These are phyloP conservation scores for Astrephomene gubernaculifera DNA, from an alignment of 139 green algal species.

Conservation along the genomic window DNA sequence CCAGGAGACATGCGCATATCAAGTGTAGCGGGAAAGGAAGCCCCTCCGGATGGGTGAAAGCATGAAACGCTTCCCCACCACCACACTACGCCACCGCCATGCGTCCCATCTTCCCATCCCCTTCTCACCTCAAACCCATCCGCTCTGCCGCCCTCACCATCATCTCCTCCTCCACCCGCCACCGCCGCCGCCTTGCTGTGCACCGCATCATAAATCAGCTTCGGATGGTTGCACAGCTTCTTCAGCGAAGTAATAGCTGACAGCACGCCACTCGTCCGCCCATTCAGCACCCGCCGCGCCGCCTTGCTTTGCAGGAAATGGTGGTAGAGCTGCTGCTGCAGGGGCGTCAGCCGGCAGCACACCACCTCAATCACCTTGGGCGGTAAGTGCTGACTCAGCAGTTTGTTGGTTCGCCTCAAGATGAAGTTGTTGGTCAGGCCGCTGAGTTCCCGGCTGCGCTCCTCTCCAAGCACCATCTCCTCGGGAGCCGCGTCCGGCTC, in stretches of 20 bases:
- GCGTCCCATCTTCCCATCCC: no score
- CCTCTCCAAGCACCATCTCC: slow-evolving; percentile 62
- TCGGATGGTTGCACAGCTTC: slow-evolving; percentile 99
- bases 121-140: slow-evolving; percentile 66
- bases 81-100: no score
- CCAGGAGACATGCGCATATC: no score
- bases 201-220: slow-evolving; percentile 87
- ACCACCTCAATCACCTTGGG: slow-evolving; percentile 98
- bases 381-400: slow-evolving; percentile 95
- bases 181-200: slow-evolving; percentile 36
- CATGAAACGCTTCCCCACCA: no score
- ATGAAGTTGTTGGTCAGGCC: slow-evolving; percentile 98
- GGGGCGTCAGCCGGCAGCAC: slow-evolving; percentile 90
- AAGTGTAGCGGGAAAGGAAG: no score
- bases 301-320: slow-evolving; percentile 94
- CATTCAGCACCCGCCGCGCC: slow-evolving; percentile 74
- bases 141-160: not conserved
- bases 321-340: slow-evolving; percentile 93
- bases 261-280: slow-evolving; percentile 72
- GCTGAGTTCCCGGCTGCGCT: slow-evolving; percentile 85
- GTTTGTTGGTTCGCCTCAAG: slow-evolving; percentile 94
- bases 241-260: slow-evolving; percentile 93
- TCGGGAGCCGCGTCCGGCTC: slow-evolving; percentile 55
- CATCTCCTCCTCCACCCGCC: not conserved
- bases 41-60: no score